Evolutionary conservation across 148 eudicot genomes (phyloP), one percentile per base, ranked within the genome.

Genomic region (Pharnaceum exiguum): DNA sequence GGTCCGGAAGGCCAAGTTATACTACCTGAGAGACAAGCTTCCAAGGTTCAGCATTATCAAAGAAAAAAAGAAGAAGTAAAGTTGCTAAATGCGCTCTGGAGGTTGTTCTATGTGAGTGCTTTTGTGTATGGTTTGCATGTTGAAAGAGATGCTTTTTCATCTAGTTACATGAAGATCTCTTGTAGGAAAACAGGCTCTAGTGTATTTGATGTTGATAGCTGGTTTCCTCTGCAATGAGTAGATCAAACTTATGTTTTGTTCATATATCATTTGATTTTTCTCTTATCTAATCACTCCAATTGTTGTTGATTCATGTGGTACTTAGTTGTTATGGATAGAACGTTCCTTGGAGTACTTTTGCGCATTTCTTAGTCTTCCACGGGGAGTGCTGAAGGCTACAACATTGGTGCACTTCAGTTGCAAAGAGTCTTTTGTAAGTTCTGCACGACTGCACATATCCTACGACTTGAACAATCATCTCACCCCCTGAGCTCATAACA

Each of bases 21-120:
- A 89, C 74, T 94, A 89, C 57, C 74, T 94, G 66, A 71, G 99
- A 66, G 91, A 94, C 58, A 94, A 89, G 80, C 99, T 94, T 57
- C 99, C 96, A 43, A 77, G 91, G 76, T 68, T 89, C 26, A 89
- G 89, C 36, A 82, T 87, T 62, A 89, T 94, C 85, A 89, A 94
- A 43, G n/a, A n/a, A n/a, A n/a, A n/a, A n/a, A n/a, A 86, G 79
- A 81, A 22, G 59, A 45, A 2, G 21, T 55, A 25, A 57, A 51
- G 15, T 30, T 50, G 6, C 52, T 58, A 40, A 39, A 32, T 24
- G 29, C 46, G 23, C 17, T 57, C 57, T 46, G 5, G 36, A 46
- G 44, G 24, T 21, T 8, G 7, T 52, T 47, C 15, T 47, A 28
- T 60, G 40, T 36, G 62, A 59, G 30, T 44, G n/a, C 13, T 16